Conservation (phyloP, 805 yeast genomes). For the Diddensiella transvaalensis region DNA sequence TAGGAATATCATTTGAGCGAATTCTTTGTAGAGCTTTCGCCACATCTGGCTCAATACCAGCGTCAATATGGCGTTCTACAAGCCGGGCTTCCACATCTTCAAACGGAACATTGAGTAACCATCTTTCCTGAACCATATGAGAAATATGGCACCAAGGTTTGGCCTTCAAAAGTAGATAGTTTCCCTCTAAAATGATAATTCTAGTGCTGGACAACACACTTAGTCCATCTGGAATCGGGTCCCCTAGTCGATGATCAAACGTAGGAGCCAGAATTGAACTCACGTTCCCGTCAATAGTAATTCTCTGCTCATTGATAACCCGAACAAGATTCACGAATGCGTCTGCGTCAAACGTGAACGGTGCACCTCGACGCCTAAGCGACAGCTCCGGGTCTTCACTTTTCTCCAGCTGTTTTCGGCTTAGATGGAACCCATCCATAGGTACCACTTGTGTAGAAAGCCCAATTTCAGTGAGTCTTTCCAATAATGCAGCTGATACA, state of each 20-base stretch:
- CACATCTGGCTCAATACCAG: constrained; percentile 36
- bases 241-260: constrained; percentile 65
- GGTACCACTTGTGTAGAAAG: constrained; percentile 39
- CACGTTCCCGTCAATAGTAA: not conserved
- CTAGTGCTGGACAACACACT: constrained; percentile 44
- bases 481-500: not conserved
- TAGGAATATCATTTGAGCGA: constrained; percentile 53
- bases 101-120: constrained; percentile 43
- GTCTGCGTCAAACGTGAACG: constrained; percentile 73
- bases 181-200: constrained; percentile 70
- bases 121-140: constrained; percentile 36
- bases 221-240: constrained; percentile 59
- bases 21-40: constrained; percentile 37
- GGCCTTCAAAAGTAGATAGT: constrained; percentile 58
- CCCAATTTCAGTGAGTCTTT: not conserved
- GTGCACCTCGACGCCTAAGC: constrained; percentile 70
- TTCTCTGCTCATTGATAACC: constrained; percentile 8
- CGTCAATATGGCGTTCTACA: constrained; percentile 54
- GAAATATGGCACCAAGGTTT: constrained; percentile 57
- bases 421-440: constrained; percentile 78
- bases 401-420: constrained; percentile 42
- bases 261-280: constrained; percentile 46
- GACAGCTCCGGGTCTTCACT: constrained; percentile 58
- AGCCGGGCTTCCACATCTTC: constrained; percentile 47
- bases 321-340: constrained; percentile 39